Conservation (phyloP, 176 grass and related monocot species). For the Aegilops longissima region DNA sequence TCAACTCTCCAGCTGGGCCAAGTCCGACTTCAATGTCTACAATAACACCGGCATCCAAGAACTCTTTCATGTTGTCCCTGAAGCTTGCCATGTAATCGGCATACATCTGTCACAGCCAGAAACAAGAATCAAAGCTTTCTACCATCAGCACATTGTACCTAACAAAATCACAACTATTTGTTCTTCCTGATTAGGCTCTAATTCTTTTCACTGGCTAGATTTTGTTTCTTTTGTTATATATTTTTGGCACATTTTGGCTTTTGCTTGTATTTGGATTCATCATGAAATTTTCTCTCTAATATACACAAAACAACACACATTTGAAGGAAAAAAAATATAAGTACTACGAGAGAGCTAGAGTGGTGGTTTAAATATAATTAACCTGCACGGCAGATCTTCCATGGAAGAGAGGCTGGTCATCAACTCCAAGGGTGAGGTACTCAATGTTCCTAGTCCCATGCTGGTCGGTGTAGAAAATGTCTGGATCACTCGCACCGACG, state of each 20-base stretch:
- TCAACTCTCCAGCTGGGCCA: conserved; percentile 83
- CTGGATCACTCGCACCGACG: conserved; percentile 34
- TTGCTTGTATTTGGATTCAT: background rate
- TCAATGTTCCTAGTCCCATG: conserved; percentile 56
- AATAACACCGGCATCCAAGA: conserved; percentile 60
- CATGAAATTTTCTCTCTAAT: background rate
- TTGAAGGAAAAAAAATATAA: background rate
- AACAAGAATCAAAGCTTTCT: background rate
- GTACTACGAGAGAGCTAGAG: background rate
- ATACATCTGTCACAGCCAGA: conserved; percentile 58
- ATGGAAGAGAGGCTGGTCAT: conserved; percentile 67
- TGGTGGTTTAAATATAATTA: background rate
- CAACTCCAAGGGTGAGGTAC: conserved; percentile 74
- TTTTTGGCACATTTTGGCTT: background rate
- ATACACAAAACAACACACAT: background rate
- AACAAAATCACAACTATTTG: background rate
- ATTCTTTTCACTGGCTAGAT: background rate
- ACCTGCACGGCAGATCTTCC: conserved; percentile 82
- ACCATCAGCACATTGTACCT: background rate
- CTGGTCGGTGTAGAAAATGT: conserved; percentile 83
- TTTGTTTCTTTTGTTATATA: background rate
- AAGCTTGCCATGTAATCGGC: conserved; percentile 87
- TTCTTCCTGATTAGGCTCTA: background rate
- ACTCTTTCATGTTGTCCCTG: conserved; percentile 75
- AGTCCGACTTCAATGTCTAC: conserved; percentile 89